Evolutionary conservation across 805 yeast species (phyloP).

Genomic region (Suhomyces prunicola): DNA sequence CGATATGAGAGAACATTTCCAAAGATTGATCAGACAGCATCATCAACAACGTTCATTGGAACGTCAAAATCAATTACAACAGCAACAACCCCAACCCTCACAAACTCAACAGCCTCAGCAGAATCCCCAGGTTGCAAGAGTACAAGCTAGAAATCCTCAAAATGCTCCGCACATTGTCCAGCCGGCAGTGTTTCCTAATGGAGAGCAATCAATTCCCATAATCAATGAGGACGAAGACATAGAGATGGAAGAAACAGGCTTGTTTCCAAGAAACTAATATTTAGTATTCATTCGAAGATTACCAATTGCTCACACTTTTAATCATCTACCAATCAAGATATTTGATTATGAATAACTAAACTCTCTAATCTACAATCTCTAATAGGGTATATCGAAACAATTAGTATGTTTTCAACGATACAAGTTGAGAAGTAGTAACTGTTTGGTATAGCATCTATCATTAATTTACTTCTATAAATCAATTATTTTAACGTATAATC

Average conservation of each 20-base stretch:
- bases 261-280: slow-evolving; percentile 19
- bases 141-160: slow-evolving; percentile 16
- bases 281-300: not conserved
- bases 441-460: not conserved
- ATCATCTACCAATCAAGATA: not conserved
- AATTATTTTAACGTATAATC: not conserved
- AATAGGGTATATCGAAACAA: not conserved
- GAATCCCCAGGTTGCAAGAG: not conserved
- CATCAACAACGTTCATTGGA: slow-evolving; percentile 22
- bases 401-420: not conserved
- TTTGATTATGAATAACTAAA: not conserved
- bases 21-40: slow-evolving; percentile 24
- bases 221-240: slow-evolving; percentile 28
- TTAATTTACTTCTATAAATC: not conserved
- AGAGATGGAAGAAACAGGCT: slow-evolving; percentile 28
- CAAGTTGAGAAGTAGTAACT: not conserved
- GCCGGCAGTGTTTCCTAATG: slow-evolving; percentile 39
- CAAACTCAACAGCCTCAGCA: slow-evolving; percentile 4
- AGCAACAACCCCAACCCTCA: not conserved
- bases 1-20: slow-evolving; percentile 34
- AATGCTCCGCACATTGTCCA: slow-evolving; percentile 43
- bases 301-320: not conserved
- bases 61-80: slow-evolving; percentile 8
- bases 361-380: not conserved
- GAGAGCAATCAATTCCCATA: slow-evolving; percentile 18